Evolutionary conservation across 345 rosid genomes (phyloP).

Genomic region (Eucalyptus viminalis): DNA sequence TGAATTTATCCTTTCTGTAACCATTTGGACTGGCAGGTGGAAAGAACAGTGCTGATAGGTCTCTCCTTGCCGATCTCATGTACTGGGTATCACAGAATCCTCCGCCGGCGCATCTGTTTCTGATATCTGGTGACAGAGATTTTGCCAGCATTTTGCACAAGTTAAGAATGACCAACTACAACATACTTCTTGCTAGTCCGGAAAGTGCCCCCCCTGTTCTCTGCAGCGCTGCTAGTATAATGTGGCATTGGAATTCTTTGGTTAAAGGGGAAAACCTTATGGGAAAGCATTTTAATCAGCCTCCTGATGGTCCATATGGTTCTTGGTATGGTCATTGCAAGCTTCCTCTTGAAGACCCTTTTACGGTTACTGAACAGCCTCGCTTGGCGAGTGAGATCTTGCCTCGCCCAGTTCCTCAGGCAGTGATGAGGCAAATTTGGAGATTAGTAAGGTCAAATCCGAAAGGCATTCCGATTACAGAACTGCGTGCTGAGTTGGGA

Average conservation of each 20-base stretch:
- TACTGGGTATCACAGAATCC: conserved; percentile 81
- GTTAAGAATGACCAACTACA: conserved; percentile 84
- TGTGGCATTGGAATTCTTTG: conserved; percentile 77
- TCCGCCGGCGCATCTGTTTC: conserved; percentile 86
- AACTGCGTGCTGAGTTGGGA: conserved; percentile 43
- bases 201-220: conserved; percentile 37
- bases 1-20: not conserved
- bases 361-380: conserved; percentile 17
- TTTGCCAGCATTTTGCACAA: conserved; percentile 56
- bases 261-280: conserved; percentile 27
- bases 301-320: conserved; percentile 87
- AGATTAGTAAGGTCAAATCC: conserved; percentile 35
- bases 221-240: conserved; percentile 84
- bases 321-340: conserved; percentile 90
- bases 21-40: conserved; percentile 30
- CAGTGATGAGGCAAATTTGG: conserved; percentile 35
- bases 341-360: conserved; percentile 63
- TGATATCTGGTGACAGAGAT: conserved; percentile 67
- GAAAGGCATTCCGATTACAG: conserved; percentile 35
- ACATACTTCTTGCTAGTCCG: conserved; percentile 62
- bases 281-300: conserved; percentile 67
- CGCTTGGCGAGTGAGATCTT: conserved; percentile 10
- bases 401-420: conserved; percentile 11
- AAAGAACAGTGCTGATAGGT: conserved; percentile 76
- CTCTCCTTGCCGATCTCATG: conserved; percentile 63